Evolutionary conservation across 2,329 filamentous ascomycete genomes (phyloP).

Genomic region (Dactylellina leptospora): DNA sequence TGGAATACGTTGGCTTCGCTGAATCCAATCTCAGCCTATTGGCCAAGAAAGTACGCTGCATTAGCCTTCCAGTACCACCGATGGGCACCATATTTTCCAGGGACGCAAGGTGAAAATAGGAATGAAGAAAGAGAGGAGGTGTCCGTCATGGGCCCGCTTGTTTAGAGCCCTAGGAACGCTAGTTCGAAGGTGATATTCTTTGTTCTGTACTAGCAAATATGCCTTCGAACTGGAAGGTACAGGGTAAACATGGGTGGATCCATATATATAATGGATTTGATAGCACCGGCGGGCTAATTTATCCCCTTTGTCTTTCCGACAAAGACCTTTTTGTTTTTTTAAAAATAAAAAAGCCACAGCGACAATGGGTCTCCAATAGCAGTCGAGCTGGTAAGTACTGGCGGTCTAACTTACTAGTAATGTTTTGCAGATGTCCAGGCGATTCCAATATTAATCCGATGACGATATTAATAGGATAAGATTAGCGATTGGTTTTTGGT

Average conservation of each 20-base stretch:
- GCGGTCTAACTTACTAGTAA: background rate
- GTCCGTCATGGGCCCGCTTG: slow-evolving; percentile 17
- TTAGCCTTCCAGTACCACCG: slow-evolving; percentile 27
- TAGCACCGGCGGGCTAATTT: background rate
- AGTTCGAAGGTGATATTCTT: slow-evolving; percentile 12
- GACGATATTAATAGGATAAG: slow-evolving; percentile 13
- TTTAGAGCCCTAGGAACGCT: slow-evolving; percentile 17
- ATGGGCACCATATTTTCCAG: slow-evolving; percentile 24
- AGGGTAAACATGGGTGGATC: slow-evolving; percentile 20
- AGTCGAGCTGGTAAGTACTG: background rate
- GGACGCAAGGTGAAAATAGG: slow-evolving; percentile 1
- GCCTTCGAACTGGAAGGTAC: slow-evolving; percentile 23
- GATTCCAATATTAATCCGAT: slow-evolving; percentile 12
- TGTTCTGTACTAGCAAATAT: slow-evolving; percentile 26
- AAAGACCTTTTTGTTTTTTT: too few relatives aligned
- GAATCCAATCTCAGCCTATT: slow-evolving; percentile 43
- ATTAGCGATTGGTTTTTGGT: background rate
- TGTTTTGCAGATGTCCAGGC: background rate
- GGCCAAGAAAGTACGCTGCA: slow-evolving; percentile 46
- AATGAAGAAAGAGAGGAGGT: slow-evolving; percentile 18
- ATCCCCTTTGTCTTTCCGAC: background rate
- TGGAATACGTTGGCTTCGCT: slow-evolving; percentile 34
- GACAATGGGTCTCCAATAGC: background rate
- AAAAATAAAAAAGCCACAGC: too few relatives aligned
- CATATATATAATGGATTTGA: slow-evolving; percentile 16